Conservation (phyloP, 2,329 filamentous ascomycete genomes). For the Aureobasidium sp. region DNA sequence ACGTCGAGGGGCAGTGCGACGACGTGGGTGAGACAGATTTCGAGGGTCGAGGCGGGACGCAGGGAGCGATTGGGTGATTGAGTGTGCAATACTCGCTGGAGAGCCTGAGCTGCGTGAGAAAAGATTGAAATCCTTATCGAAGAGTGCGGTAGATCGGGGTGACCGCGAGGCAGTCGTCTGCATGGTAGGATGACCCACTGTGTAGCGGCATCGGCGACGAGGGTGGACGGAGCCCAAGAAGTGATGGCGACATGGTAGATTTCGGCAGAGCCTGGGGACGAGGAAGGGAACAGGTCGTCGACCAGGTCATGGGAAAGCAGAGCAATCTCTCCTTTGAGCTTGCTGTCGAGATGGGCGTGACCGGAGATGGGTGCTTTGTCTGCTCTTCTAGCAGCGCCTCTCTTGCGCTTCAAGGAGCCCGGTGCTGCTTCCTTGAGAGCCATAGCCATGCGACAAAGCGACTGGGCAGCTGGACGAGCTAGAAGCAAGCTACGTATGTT, state of each 20-base stretch:
- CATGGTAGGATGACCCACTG: constrained; percentile 84
- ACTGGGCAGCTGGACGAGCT: neutral
- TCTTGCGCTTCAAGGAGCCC: constrained; percentile 44
- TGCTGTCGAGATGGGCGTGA: constrained; percentile 74
- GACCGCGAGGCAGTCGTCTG: constrained; percentile 47
- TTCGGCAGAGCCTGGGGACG: constrained; percentile 4
- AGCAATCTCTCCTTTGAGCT: constrained; percentile 76
- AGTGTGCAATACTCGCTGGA: constrained; percentile 32
- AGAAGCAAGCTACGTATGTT: neutral
- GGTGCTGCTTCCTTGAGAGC: constrained; percentile 34
- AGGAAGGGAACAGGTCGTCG: constrained; percentile 62
- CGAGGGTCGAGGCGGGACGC: constrained; percentile 73
- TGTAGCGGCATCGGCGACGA: constrained; percentile 48
- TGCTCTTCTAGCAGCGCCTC: constrained; percentile 39
- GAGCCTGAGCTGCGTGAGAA: constrained; percentile 61
- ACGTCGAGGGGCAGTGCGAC: constrained; percentile 72
- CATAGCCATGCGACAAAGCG: constrained; percentile 27
- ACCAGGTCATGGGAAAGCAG: constrained; percentile 82
- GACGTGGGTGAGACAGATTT: constrained; percentile 76
- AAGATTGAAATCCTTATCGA: constrained; percentile 71
- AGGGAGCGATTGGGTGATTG: constrained; percentile 27
- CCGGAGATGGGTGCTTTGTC: constrained; percentile 71
- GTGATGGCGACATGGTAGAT: constrained; percentile 56
- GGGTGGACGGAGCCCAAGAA: constrained; percentile 57
- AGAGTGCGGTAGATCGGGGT: constrained; percentile 52